Evolutionary conservation across 371 early-diverging fungal species (phyloP), one percentile per base, ranked within the genome.

Genomic region (Lichtheimia ornata): DNA sequence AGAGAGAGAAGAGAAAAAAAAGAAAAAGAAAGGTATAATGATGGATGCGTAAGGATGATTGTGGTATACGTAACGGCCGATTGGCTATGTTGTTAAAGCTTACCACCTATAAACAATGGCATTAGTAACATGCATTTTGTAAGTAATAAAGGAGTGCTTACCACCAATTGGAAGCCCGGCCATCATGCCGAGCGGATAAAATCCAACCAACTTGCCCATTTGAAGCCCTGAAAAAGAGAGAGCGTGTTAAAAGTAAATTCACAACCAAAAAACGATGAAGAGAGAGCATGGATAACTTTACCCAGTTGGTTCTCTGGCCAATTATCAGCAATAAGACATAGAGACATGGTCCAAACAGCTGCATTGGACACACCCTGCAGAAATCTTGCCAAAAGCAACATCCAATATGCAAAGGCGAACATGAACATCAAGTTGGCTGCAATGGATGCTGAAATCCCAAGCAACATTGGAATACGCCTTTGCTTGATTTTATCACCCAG

Each of bases 331-430:
- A 91, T 73, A 17, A 86, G 55, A 27, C 84, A 83, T 14, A 85
- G 57, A 12, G 84, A 83, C 74, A 87, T 70, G 11, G 84, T 83
- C 90, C 88, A 88, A 15, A 83, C 82, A 44, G 81, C 82, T 11
- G 84, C 87, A 47, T 79, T 84, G 2, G 87, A 70, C n/a, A 84
- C 72, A 6, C 91, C 91, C 73, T 88, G 88, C 59, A 86, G 69
- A 66, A 88, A 78, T 0, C 90, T 81, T 17, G 88, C 90, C 11
- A 85, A 25, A 17, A 88, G 64, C 41, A 90, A 66, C 70, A 81
- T 76, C 73, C 82, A 78, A 69, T 84, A 87, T 13, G 66, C 65
- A 6, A 65, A 66, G 45, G 82, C 80, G 28, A 85, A 59, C 76
- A 85, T 84, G 56, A 91, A 88, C 57, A 88, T 61, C 18, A 88